Percentiles rank a stretch among this genome's conserved stretches.
phyloP scores from a whole-genome alignment of 306 rosid species.

The Pterocarpus macrocarpus region DNA sequence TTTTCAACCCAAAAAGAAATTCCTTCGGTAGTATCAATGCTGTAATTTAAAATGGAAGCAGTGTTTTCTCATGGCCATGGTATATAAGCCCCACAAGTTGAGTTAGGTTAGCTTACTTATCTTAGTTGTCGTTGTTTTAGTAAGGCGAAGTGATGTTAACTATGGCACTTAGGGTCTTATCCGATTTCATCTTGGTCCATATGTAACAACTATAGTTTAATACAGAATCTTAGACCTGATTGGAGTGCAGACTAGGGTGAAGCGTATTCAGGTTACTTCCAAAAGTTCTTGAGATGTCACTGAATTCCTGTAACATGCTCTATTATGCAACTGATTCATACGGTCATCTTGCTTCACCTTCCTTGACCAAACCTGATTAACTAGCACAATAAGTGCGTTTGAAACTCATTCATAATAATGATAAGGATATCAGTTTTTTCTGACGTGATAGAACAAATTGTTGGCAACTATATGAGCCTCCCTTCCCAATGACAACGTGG shows the following conservation, averaged over 20 bases:
- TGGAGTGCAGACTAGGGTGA: not conserved
- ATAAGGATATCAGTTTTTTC: no score
- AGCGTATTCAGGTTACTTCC: slow-evolving; percentile 3
- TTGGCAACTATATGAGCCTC: no score
- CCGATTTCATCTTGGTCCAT: no score
- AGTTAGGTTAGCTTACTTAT: no score
- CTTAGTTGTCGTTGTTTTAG: no score
- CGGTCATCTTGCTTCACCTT: slow-evolving; percentile 11
- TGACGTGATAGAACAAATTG: no score
- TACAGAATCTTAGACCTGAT: not conserved
- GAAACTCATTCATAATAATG: no score
- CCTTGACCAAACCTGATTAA: not conserved
- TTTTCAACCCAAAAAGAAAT: not conserved
- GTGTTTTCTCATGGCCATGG: slow-evolving; percentile 24
- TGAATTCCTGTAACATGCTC: not conserved
- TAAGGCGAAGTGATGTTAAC: no score
- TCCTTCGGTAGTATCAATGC: not conserved
- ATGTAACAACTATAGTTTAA: not conserved
- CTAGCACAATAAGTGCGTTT: not conserved
- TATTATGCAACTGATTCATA: not conserved
- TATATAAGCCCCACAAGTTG: not conserved
- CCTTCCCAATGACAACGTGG: not conserved
- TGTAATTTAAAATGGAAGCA: slow-evolving; percentile 10
- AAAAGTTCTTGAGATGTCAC: slow-evolving; percentile 12
- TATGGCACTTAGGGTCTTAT: no score